A percentile compares a stretch with the other conserved stretches of the same genome.
These are phyloP conservation scores for Corchorus capsularis DNA, from an alignment of 345 rosid genomes.

Conservation along the genomic window DNA sequence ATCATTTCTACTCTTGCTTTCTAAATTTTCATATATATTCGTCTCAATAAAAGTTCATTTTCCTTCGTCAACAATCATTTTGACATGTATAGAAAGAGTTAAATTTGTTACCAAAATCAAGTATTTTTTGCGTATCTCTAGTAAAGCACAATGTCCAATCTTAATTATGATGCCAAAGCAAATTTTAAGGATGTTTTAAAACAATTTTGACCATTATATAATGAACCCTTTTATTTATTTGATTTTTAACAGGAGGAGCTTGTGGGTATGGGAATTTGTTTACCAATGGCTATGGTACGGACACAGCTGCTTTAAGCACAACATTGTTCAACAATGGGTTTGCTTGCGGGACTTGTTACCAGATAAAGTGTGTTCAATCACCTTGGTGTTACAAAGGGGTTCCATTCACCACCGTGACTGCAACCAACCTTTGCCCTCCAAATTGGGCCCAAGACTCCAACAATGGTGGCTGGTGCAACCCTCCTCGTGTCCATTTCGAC, in stretches of 20 bases:
- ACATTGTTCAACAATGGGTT: constrained; percentile 70
- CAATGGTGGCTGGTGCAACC: constrained; percentile 92
- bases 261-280: constrained; percentile 83
- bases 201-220: too few relatives aligned
- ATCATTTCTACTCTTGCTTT: background rate
- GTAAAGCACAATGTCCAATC: too few relatives aligned
- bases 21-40: background rate
- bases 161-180: too few relatives aligned
- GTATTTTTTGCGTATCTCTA: too few relatives aligned
- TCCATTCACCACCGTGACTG: constrained; percentile 58
- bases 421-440: constrained; percentile 87
- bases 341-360: constrained; percentile 77
- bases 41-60: too few relatives aligned
- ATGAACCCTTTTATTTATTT: too few relatives aligned
- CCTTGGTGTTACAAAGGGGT: constrained; percentile 45
- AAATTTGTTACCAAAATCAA: too few relatives aligned
- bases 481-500: constrained; percentile 82
- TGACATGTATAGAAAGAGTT: too few relatives aligned
- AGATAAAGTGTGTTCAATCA: constrained; percentile 61
- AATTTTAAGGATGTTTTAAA: too few relatives aligned
- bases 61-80: too few relatives aligned
- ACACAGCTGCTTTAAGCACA: constrained; percentile 74
- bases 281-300: constrained; percentile 62
- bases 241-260: constrained; percentile 58
- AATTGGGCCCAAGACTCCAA: constrained; percentile 62